A percentile compares a stretch with the other conserved stretches of the same genome.
Evolutionary conservation across 139 green algal genomes (phyloP).

Genomic region (Monoraphidium neglectum): DNA sequence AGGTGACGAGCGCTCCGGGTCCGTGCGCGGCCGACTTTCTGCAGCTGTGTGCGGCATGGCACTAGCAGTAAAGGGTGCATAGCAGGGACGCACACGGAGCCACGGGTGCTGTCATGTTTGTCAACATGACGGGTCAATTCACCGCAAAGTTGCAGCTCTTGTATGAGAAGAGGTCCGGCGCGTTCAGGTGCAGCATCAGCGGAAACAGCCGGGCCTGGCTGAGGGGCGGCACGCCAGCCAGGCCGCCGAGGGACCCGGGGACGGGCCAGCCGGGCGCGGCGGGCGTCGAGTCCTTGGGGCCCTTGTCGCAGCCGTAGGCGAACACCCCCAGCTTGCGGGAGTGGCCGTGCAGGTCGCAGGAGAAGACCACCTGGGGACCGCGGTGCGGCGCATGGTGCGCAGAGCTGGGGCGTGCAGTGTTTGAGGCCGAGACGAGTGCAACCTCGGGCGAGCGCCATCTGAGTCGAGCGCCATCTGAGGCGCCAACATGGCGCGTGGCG

Average conservation of each 20-base stretch:
- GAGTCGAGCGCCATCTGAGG: too few relatives aligned
- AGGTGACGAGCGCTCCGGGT: background rate
- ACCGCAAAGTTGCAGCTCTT: slow-evolving; percentile 55
- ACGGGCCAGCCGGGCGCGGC: slow-evolving; percentile 33
- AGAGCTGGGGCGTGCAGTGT: too few relatives aligned
- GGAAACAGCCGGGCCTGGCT: slow-evolving; percentile 56
- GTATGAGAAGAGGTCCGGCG: slow-evolving; percentile 66
- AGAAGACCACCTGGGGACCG: slow-evolving; percentile 55
- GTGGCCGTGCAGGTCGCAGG: slow-evolving; percentile 83
- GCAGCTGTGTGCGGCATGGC: too few relatives aligned
- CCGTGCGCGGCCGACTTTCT: too few relatives aligned
- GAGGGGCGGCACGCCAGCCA: slow-evolving; percentile 5
- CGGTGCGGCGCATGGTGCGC: background rate
- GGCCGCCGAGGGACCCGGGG: slow-evolving; percentile 27
- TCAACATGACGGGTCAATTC: too few relatives aligned
- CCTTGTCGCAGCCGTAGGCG: slow-evolving; percentile 70
- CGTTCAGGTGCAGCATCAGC: slow-evolving; percentile 55
- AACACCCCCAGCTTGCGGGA: slow-evolving; percentile 70
- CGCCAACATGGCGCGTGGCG: too few relatives aligned
- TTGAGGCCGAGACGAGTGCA: too few relatives aligned
- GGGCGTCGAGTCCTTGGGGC: slow-evolving; percentile 24
- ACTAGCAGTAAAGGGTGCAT: too few relatives aligned
- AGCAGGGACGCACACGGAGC: too few relatives aligned
- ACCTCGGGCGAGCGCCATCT: too few relatives aligned
- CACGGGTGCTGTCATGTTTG: too few relatives aligned